These are phyloP conservation scores for Leishmania lainsoni DNA, from an alignment of 208 protist genomes.

Conservation along the genomic window DNA sequence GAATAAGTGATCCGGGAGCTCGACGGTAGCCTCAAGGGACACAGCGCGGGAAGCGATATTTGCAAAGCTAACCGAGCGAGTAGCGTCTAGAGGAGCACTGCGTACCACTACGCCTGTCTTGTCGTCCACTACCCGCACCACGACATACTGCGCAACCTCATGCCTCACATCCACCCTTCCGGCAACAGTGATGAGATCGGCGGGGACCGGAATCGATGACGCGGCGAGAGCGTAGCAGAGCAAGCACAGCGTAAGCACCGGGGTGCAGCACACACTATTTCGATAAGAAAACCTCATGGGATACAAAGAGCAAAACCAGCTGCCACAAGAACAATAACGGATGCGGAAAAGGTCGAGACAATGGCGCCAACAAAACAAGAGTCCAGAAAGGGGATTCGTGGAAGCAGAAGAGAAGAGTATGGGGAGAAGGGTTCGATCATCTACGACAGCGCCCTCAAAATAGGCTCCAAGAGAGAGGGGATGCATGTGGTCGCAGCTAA, in stretches of 20 bases:
- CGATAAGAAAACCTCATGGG: conserved; percentile 2
- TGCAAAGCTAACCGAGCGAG: conserved; percentile 66
- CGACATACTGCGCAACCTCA: conserved; percentile 49
- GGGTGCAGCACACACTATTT: not conserved
- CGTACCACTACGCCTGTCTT: conserved; percentile 57
- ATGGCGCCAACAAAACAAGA: not conserved
- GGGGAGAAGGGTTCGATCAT: not conserved
- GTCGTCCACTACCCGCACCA: conserved; percentile 65
- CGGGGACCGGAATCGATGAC: not conserved
- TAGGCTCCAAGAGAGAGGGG: not conserved
- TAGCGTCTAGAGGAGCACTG: conserved; percentile 52
- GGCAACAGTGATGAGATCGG: conserved; percentile 34
- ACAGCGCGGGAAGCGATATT: conserved; percentile 42
- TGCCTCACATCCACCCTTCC: conserved; percentile 54
- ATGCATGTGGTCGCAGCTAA: not conserved
- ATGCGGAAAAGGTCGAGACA: not conserved
- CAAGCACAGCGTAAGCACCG: conserved; percentile 20
- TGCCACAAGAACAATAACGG: not conserved
- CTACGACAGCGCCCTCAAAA: not conserved
- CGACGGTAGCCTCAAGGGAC: conserved; percentile 49
- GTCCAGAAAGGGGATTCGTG: not conserved
- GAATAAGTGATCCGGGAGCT: conserved; percentile 47
- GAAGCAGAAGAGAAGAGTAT: not conserved
- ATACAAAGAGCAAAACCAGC: not conserved
- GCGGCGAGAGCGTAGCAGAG: conserved; percentile 5